phyloP scores from a whole-genome alignment of 805 yeast genomes.

The Maudiozyma pseudohumilis region DNA sequence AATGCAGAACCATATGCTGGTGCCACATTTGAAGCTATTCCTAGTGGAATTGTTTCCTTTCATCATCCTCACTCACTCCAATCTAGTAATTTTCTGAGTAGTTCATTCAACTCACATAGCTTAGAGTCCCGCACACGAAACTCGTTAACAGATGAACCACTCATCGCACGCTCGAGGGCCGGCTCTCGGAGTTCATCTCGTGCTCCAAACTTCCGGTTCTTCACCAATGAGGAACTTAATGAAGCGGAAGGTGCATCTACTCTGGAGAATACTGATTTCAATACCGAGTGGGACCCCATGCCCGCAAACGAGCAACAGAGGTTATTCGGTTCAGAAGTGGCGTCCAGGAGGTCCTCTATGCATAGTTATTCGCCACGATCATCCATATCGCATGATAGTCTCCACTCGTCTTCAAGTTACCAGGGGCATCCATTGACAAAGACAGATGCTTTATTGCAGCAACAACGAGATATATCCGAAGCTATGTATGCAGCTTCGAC shows the following conservation, averaged over 20 bases:
- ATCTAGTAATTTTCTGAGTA: constrained; percentile 16
- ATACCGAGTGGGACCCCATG: constrained; percentile 57
- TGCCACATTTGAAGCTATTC: constrained; percentile 64
- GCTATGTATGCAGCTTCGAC: constrained; percentile 14
- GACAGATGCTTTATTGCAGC: constrained; percentile 17
- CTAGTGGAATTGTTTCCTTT: constrained; percentile 67
- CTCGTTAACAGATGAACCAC: constrained; percentile 12
- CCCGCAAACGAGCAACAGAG: constrained; percentile 39
- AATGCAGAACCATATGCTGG: constrained; percentile 68
- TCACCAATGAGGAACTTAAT: constrained; percentile 73
- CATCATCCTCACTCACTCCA: constrained; percentile 56
- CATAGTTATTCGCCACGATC: constrained; percentile 15
- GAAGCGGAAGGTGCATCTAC: constrained; percentile 84
- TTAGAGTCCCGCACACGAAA: constrained; percentile 7
- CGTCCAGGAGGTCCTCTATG: constrained; percentile 21
- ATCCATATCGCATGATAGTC: constrained; percentile 11
- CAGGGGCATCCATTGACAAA: constrained; percentile 16
- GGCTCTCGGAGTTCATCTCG: constrained; percentile 30
- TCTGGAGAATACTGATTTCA: constrained; percentile 60
- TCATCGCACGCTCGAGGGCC: constrained; percentile 27
- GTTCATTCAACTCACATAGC: constrained; percentile 20
- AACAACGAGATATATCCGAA: constrained; percentile 5
- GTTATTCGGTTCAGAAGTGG: constrained; percentile 25
- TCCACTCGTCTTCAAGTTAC: constrained; percentile 12
- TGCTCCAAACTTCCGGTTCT: constrained; percentile 58